Evolutionary conservation across 2,329 filamentous ascomycete genomes (phyloP), one percentile per base, ranked within the genome.

Genomic region (Sclerotinia spermophila): DNA sequence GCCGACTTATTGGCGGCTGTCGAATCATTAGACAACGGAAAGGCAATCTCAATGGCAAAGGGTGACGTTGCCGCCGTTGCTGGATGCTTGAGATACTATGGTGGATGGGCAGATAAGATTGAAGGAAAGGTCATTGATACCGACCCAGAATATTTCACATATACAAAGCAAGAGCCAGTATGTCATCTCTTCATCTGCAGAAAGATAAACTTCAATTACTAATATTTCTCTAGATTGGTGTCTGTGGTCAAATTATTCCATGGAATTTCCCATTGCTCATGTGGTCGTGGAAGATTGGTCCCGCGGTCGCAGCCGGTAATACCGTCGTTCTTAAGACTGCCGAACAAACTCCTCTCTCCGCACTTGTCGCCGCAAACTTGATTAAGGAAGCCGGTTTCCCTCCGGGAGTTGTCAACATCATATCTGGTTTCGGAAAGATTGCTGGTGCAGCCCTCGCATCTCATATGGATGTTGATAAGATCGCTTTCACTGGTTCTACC

Each of bases 21-120:
- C 71, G 94, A 97, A 85, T 90, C 93, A 55, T 86, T 97, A 70
- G 94, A 96, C 85, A 93, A 96, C 79, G 94, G 92, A 81, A 96
- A 96, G 87, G 89, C 91, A 74, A 87, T 93, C 80, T 85, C 79
- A 78, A 88, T 93, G 86, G 90, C 92, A 73, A 91, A 89, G 79
- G 91, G 89, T 51, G 93, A 97, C 79, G 86, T 97, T 56, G 83
- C 81, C 69, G 86, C 87, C 76, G 89, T 90, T 71, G 84, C 87
- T 74, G 89, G 86, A 79, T 90, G 87, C 83, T 82, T 97, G 78
- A 89, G 94, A 82, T 97, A 95, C 84, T 96, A 94, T 80, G 90
- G 86, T 77, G 90, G 90, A 71, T 92, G 87, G 86, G 89, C 89
- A 73, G 90, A 92, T 82, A 92, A 92, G 84, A 86, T 91, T 74